Conservation (phyloP, 2,329 filamentous ascomycete species). For the Hypoxylon sp. region DNA sequence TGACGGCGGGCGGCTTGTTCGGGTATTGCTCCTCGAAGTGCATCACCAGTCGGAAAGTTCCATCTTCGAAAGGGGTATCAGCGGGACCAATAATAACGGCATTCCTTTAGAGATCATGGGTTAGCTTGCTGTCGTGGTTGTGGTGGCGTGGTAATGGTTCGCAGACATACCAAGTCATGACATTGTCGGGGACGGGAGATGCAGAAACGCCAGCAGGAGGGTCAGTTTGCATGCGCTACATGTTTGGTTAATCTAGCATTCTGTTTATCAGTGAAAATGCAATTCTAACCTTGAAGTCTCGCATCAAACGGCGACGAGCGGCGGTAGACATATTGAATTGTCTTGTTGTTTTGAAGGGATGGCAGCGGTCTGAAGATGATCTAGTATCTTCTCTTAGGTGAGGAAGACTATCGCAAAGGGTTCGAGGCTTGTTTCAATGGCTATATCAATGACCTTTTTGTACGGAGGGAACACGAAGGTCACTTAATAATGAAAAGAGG, state of each 20-base stretch:
- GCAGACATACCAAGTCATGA: slow-evolving; percentile 85
- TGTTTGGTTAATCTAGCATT: slow-evolving; percentile 35
- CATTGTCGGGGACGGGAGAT: slow-evolving; percentile 93
- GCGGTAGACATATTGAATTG: slow-evolving; percentile 86
- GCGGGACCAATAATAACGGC: slow-evolving; percentile 97
- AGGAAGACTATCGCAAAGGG: neutral
- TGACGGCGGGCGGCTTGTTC: slow-evolving; percentile 96
- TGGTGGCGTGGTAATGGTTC: no score
- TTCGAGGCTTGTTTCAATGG: neutral
- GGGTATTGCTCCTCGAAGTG: slow-evolving; percentile 99
- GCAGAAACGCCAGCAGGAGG: slow-evolving; percentile 96
- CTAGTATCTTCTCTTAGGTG: slow-evolving; percentile 1
- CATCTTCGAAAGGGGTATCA: slow-evolving; percentile 97
- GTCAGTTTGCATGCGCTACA: slow-evolving; percentile 97
- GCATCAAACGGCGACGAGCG: slow-evolving; percentile 95
- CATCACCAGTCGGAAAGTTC: slow-evolving; percentile 97
- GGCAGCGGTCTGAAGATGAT: neutral
- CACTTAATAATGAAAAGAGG: slow-evolving; percentile 7
- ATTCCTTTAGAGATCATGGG: slow-evolving; percentile 70
- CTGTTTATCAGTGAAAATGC: slow-evolving; percentile 12
- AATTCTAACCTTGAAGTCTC: slow-evolving; percentile 92
- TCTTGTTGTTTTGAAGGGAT: slow-evolving; percentile 35
- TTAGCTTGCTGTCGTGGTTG: no score
- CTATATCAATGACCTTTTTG: no score
- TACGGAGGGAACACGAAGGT: neutral